Conservation (phyloP, 495 filamentous ascomycete species). For the Xylaria cubensis region DNA sequence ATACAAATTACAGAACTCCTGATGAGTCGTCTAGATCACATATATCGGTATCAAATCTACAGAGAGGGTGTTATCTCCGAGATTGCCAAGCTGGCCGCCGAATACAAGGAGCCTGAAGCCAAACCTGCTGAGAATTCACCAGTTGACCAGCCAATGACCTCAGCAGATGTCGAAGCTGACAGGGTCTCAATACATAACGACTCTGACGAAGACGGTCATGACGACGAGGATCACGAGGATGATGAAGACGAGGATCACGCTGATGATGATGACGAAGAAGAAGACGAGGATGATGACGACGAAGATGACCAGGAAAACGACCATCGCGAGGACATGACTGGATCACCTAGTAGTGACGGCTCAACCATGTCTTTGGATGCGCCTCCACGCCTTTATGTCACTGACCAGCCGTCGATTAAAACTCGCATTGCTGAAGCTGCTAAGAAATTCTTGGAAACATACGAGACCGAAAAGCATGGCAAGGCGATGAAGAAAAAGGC, state of each 20-base stretch:
- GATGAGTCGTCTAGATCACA: constrained; percentile 77
- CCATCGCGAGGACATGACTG: constrained; percentile 64
- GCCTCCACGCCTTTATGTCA: constrained; percentile 49
- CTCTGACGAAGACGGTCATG: constrained; percentile 57
- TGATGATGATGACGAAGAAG: constrained; percentile 26
- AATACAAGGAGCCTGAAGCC: constrained; percentile 43
- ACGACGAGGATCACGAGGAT: constrained; percentile 63
- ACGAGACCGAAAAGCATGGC: constrained; percentile 76
- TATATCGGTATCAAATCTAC: constrained; percentile 97
- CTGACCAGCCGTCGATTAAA: constrained; percentile 68
- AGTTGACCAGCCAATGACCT: constrained; percentile 56
- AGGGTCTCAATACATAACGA: constrained; percentile 53
- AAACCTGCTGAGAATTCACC: constrained; percentile 41
- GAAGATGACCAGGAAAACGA: constrained; percentile 63
- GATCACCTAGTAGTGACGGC: constrained; percentile 69
- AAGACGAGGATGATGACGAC: constrained; percentile 40
- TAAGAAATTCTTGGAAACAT: constrained; percentile 78
- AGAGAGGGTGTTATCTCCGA: constrained; percentile 96
- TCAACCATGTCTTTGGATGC: constrained; percentile 64
- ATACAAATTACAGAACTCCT: constrained; percentile 89
- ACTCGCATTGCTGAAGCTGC: constrained; percentile 77
- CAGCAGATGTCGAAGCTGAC: constrained; percentile 59
- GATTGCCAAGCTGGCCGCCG: constrained; percentile 74
- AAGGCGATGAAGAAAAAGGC: constrained; percentile 79
- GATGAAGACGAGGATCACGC: constrained; percentile 50